Evolutionary conservation across 2,329 filamentous ascomycete genomes (phyloP).

Genomic region (Aspergillus viridinutans): DNA sequence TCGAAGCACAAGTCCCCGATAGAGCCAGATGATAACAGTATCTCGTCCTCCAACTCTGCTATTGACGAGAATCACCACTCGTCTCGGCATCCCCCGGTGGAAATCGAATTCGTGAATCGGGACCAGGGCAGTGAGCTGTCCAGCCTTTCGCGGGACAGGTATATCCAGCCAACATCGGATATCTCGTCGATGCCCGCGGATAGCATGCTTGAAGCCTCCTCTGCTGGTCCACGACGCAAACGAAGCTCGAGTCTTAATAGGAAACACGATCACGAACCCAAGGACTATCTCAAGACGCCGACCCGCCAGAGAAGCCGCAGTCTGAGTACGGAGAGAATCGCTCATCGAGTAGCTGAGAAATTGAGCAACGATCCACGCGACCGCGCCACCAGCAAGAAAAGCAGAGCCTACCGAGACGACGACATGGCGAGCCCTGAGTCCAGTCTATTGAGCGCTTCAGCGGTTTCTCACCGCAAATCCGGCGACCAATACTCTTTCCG

Average conservation of each 20-base stretch:
- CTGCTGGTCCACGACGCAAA: constrained; percentile 43
- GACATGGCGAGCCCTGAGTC: constrained; percentile 57
- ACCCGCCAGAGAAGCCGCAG: constrained; percentile 58
- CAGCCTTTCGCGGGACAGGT: constrained; percentile 57
- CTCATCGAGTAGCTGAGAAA: constrained; percentile 66
- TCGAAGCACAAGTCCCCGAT: constrained; percentile 33
- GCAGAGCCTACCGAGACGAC: constrained; percentile 47
- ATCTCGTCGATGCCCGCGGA: constrained; percentile 79
- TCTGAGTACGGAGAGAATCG: constrained; percentile 62
- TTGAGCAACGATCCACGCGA: constrained; percentile 51
- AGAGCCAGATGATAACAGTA: constrained; percentile 58
- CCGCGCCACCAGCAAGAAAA: constrained; percentile 42
- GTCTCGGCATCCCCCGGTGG: constrained; percentile 65
- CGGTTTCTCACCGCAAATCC: constrained; percentile 52
- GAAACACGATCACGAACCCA: constrained; percentile 29
- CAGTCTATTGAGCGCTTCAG: constrained; percentile 56
- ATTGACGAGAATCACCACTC: constrained; percentile 76
- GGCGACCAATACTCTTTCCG: constrained; percentile 56
- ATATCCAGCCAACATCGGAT: constrained; percentile 69
- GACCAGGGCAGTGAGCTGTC: constrained; percentile 64
- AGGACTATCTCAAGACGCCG: constrained; percentile 56
- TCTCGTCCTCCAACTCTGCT: constrained; percentile 71
- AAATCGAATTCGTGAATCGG: constrained; percentile 76
- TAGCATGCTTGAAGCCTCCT: constrained; percentile 60
- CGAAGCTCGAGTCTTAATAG: constrained; percentile 50